These are phyloP conservation scores for Xanthoconium purpureum DNA, from an alignment of 768 basidiomycete species.

Conservation along the genomic window DNA sequence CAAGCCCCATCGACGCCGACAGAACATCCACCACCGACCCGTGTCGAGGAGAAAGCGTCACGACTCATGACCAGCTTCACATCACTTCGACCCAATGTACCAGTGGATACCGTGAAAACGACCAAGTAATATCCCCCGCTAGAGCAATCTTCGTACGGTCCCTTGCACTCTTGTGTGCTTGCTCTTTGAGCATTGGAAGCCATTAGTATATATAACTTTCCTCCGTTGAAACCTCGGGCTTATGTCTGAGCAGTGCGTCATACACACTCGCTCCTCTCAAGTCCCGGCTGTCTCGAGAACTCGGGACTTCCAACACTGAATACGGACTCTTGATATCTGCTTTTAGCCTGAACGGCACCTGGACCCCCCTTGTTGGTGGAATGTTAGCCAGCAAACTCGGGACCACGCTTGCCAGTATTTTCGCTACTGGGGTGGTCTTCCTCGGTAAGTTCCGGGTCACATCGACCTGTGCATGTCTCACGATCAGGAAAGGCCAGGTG, in stretches of 20 bases:
- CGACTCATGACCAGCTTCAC: neutral
- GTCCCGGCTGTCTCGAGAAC: conserved; percentile 60
- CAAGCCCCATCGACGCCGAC: neutral
- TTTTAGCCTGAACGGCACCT: conserved; percentile 68
- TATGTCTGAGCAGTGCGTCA: conserved; percentile 46
- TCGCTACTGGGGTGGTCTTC: conserved; percentile 73
- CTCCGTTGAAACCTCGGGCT: neutral
- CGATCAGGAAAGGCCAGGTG: conserved; percentile 47
- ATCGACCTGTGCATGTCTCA: conserved; percentile 2
- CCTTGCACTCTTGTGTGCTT: conserved; percentile 67
- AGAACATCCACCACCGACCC: neutral
- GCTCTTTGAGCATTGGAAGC: conserved; percentile 70
- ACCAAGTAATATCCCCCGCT: conserved; percentile 20
- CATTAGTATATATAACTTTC: conserved; percentile 57
- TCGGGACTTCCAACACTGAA: conserved; percentile 73
- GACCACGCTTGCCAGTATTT: conserved; percentile 66
- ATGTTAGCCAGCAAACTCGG: conserved; percentile 67
- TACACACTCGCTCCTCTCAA: conserved; percentile 81
- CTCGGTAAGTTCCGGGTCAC: conserved; percentile 39
- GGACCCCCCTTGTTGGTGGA: conserved; percentile 79
- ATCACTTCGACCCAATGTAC: neutral
- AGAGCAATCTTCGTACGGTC: conserved; percentile 50
- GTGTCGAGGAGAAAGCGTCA: neutral
- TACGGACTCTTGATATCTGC: conserved; percentile 77
- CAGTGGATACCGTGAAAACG: neutral